Base-by-base conservation (phyloP, 1,139 yeast species). In the Tardiomyces depauwii region DNA sequence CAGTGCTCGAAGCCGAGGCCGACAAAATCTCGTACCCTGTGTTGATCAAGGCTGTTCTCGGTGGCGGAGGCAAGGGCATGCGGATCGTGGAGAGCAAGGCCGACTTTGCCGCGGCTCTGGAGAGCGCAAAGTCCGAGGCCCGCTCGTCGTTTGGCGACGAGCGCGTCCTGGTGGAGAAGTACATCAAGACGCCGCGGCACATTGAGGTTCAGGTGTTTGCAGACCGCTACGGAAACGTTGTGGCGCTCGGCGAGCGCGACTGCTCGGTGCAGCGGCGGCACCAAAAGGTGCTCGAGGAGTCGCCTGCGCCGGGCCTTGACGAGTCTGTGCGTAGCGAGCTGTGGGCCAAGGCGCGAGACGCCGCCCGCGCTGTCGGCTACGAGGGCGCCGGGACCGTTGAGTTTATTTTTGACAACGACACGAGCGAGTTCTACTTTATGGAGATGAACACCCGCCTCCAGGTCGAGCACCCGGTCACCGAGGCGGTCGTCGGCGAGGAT, bases 401-500 rank as follows among this genome's bases (percentile, higher is more conserved):
- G 63, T 77, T 77, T 53, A 70, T 77, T 52, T 80, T 77, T 47
- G 82, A 77, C 58, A 74, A 76, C 62, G 78, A 76, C 58, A 49
- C 57, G 11, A 72, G 74, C 60, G 70, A 78, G 58, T 80, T 77
- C 60, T 77, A 73, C 61, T 77, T 77, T 54, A 76, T 77, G 63
- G 82, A 77, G 61, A 77, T 77, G 66, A 77, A 77, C 64, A 80
- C 82, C 18, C 70, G 82, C 56, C 74, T 77, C 48, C 82, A 77
- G 59, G 81, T 77, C 43, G 82, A 77, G 64, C 82, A 77, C 60
- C 78, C 81, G 43, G 77, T 77, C 55, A 76, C 81, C 45, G 82
- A 87, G 68, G 94, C 84, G 68, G 87, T 87, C 60, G 85, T 95
- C 27, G 95, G 95, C 54, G 89, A 86, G 49, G 96, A 87, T 68